Conservation (phyloP, 164 flowering plant genomes). For the Nymphaea colorata region DNA sequence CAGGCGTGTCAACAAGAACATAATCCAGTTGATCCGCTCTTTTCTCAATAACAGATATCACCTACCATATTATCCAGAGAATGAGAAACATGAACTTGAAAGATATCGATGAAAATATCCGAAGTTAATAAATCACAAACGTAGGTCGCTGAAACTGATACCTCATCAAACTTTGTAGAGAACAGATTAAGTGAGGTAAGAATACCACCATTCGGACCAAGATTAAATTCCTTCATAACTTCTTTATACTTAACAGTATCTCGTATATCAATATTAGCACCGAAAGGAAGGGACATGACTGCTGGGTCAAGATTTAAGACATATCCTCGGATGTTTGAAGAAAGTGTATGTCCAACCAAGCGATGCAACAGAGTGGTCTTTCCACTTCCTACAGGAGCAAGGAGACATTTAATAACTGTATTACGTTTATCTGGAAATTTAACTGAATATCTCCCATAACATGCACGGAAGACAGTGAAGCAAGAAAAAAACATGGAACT, state of each 20-base stretch:
- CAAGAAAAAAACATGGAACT: not conserved
- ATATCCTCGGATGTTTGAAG: conserved; percentile 64
- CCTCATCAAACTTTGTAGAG: conserved; percentile 95
- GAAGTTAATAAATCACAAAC: not conserved
- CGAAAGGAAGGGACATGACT: conserved; percentile 77
- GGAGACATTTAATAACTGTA: not conserved
- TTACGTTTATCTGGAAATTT: too few species aligned
- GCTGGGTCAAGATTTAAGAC: conserved; percentile 93
- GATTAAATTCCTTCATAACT: conserved; percentile 94
- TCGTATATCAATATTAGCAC: conserved; percentile 89
- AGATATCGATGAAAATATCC: not conserved
- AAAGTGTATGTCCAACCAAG: conserved; percentile 68
- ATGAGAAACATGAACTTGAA: not conserved
- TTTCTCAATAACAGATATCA: conserved; percentile 62
- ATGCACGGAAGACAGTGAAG: not conserved
- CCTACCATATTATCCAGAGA: conserved; percentile 30
- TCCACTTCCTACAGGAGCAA: conserved; percentile 59
- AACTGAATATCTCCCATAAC: not conserved
- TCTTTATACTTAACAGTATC: conserved; percentile 88
- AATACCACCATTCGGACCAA: conserved; percentile 96
- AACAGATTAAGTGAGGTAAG: conserved; percentile 87
- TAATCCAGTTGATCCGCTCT: conserved; percentile 95
- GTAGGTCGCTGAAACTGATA: conserved; percentile 4
- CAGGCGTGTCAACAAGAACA: conserved; percentile 95
- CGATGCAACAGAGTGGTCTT: conserved; percentile 87